Percentiles rank a stretch among this genome's conserved stretches.
phyloP scores from a whole-genome alignment of 148 eudicot species.

The Dysphania ambrosioides region DNA sequence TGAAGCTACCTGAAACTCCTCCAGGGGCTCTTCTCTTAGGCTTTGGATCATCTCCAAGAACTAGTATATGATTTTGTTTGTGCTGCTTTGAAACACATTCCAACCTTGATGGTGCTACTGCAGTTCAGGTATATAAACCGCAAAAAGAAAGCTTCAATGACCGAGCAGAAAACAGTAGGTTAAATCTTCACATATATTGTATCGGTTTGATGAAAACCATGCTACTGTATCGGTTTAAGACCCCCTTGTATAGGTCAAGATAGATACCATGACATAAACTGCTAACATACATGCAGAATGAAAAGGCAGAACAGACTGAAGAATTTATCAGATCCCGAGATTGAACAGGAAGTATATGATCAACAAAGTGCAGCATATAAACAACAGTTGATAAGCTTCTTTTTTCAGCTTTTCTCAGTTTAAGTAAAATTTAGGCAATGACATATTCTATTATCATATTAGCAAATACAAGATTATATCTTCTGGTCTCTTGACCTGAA shows the following conservation, averaged over 20 bases:
- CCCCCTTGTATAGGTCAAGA: not conserved
- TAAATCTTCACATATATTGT: not conserved
- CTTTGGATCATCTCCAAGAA: slow-evolving; percentile 69
- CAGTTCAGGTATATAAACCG: not conserved
- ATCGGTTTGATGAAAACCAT: not conserved
- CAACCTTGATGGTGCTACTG: slow-evolving; percentile 17
- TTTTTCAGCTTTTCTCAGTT: too few species aligned
- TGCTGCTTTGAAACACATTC: slow-evolving; percentile 27
- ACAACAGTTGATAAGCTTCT: not conserved
- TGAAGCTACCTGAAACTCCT: slow-evolving; percentile 15
- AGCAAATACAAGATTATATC: not conserved
- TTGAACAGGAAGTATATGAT: not conserved
- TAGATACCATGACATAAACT: not conserved
- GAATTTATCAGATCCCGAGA: not conserved
- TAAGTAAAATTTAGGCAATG: not conserved
- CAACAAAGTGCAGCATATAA: not conserved
- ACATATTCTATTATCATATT: not conserved
- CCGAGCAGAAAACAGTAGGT: not conserved
- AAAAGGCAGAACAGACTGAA: not conserved
- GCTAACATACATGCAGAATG: not conserved
- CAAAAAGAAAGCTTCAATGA: not conserved
- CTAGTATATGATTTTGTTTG: slow-evolving; percentile 44
- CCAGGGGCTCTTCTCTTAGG: slow-evolving; percentile 27
- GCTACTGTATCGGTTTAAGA: not conserved
- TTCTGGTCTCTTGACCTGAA: not conserved